Conservation (phyloP, 139 green algal species). For the Micromonas commoda region DNA sequence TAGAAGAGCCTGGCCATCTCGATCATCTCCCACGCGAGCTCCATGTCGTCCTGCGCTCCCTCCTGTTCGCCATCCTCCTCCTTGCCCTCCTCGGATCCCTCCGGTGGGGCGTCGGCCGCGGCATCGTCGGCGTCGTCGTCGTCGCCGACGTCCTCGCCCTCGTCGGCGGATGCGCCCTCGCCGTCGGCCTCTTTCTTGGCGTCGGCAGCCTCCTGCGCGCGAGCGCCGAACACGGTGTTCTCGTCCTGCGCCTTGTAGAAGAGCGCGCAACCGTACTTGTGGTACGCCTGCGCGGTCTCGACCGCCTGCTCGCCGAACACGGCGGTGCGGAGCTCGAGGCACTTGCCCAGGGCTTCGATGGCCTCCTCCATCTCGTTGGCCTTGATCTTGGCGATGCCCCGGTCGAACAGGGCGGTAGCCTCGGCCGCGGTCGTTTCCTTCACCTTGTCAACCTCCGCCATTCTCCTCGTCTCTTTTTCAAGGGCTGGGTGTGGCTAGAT, state of each 20-base stretch:
- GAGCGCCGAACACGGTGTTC: constrained; percentile 53
- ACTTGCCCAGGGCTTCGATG: constrained; percentile 45
- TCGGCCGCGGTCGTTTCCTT: not conserved
- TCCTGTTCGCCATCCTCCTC: constrained; percentile 40
- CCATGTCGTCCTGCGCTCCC: constrained; percentile 51
- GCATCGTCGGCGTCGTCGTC: not conserved
- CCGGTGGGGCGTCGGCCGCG: not conserved
- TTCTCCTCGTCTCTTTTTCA: not conserved
- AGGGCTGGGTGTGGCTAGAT: not conserved
- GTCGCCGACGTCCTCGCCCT: constrained; percentile 1
- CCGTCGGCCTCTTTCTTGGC: constrained; percentile 26
- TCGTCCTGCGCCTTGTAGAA: constrained; percentile 60
- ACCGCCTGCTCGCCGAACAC: constrained; percentile 51
- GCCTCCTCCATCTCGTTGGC: constrained; percentile 45
- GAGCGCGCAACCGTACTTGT: constrained; percentile 56
- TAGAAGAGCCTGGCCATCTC: constrained; percentile 42
- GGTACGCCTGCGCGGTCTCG: constrained; percentile 57
- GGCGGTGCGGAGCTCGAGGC: constrained; percentile 37
- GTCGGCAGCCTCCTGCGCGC: constrained; percentile 23
- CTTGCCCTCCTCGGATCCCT: constrained; percentile 25
- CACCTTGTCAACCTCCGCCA: not conserved
- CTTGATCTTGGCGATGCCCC: constrained; percentile 19
- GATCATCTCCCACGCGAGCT: constrained; percentile 60
- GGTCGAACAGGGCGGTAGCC: not conserved
- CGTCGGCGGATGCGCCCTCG: not conserved